Conservation (phyloP, 441 rosid genomes). For the Syzygium syzygioides region DNA sequence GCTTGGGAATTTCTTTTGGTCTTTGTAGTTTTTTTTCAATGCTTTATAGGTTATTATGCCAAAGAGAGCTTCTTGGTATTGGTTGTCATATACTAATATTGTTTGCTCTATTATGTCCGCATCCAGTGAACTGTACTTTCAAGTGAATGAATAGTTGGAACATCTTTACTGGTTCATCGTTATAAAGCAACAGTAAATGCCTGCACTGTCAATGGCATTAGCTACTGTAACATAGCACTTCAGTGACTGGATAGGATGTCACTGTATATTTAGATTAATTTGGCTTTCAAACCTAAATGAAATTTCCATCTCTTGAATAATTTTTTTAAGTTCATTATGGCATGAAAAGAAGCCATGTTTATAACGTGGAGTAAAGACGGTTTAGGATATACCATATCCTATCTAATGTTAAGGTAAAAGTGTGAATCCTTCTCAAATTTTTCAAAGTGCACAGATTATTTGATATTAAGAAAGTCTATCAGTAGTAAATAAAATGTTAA, state of each 20-base stretch:
- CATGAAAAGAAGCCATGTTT: background rate
- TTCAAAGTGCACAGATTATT: background rate
- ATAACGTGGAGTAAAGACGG: background rate
- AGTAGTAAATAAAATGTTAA: background rate
- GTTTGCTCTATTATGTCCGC: background rate
- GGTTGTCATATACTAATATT: background rate
- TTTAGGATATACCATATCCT: background rate
- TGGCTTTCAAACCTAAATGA: background rate
- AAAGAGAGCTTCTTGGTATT: background rate
- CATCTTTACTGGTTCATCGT: background rate
- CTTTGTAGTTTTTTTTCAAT: background rate
- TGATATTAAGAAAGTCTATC: background rate
- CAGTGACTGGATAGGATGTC: background rate
- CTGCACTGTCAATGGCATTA: background rate
- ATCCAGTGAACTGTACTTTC: background rate
- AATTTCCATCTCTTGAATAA: background rate
- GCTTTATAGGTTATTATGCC: background rate
- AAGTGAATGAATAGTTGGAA: background rate
- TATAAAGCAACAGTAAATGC: background rate
- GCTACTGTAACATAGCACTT: background rate
- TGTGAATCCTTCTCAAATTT: background rate
- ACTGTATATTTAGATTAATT: background rate
- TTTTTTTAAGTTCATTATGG: background rate
- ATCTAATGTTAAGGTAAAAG: background rate
- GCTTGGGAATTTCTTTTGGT: background rate